Evolutionary conservation across 176 grass and related monocot species (phyloP).

Genomic region (Areca catechu): DNA sequence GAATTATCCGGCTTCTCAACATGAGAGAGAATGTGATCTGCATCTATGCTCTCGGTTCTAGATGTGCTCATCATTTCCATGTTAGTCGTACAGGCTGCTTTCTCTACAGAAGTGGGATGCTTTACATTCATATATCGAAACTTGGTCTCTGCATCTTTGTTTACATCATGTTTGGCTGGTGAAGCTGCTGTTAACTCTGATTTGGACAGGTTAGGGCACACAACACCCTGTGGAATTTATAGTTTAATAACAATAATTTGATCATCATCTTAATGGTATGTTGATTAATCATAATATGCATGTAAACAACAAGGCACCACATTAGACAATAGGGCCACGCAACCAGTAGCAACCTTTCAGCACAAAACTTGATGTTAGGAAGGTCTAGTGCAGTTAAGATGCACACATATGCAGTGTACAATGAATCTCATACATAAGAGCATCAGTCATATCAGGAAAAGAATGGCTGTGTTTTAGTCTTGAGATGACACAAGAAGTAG

Average conservation of each 20-base stretch:
- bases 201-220: constrained; percentile 4
- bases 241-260: neutral
- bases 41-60: constrained; percentile 17
- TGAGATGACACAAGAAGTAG: too few species aligned
- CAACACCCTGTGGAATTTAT: constrained; percentile 4
- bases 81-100: constrained; percentile 4
- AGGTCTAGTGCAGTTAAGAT: too few species aligned
- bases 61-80: constrained; percentile 18
- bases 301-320: too few species aligned
- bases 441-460: too few species aligned
- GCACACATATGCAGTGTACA: too few species aligned
- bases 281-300: too few species aligned
- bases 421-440: too few species aligned
- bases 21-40: constrained; percentile 18
- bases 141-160: constrained; percentile 8
- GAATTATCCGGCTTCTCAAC: constrained; percentile 24
- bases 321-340: too few species aligned
- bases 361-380: too few species aligned
- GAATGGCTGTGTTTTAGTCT: too few species aligned
- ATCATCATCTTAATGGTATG: too few species aligned
- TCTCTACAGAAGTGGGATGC: constrained; percentile 12
- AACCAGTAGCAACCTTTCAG: too few species aligned
- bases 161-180: constrained; percentile 4
- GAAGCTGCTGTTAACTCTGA: constrained; percentile 1
- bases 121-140: constrained; percentile 7